Evolutionary conservation across 106 monocot genomes (phyloP).

Genomic region (Platanthera guangdongensis): DNA sequence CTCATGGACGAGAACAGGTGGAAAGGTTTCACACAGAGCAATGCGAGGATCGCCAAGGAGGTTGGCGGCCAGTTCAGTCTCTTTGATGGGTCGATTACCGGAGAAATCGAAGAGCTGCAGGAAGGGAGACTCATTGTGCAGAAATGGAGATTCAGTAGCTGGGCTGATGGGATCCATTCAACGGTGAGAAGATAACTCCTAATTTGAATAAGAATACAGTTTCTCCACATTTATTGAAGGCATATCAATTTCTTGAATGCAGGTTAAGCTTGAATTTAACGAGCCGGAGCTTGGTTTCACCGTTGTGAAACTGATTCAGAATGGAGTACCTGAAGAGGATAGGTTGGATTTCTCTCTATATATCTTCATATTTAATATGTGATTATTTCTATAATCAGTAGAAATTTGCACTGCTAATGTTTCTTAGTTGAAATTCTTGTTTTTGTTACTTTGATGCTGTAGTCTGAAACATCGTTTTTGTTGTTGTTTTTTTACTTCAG

Average conservation of each 20-base stretch:
- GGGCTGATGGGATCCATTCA: slow-evolving; percentile 73
- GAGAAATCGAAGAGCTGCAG: slow-evolving; percentile 68
- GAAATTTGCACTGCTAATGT: neutral
- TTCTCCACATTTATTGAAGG: neutral
- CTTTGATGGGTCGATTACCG: slow-evolving; percentile 82
- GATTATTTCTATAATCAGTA: neutral
- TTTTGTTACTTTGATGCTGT: neutral
- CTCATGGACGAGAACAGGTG: slow-evolving; percentile 97
- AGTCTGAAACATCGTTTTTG: neutral
- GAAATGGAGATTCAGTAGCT: slow-evolving; percentile 95
- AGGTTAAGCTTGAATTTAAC: slow-evolving; percentile 83
- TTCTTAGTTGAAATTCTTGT: neutral
- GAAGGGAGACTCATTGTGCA: slow-evolving; percentile 83
- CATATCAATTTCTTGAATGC: slow-evolving; percentile 5
- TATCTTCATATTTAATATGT: neutral
- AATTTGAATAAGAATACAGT: neutral
- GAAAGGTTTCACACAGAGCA: slow-evolving; percentile 99
- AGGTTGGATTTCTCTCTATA: slow-evolving; percentile 24
- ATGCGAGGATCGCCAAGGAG: slow-evolving; percentile 79
- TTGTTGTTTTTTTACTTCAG: slow-evolving; percentile 23
- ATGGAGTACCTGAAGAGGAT: slow-evolving; percentile 86
- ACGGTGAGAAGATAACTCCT: slow-evolving; percentile 29
- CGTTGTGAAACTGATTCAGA: slow-evolving; percentile 64
- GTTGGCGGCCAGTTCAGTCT: slow-evolving; percentile 80
- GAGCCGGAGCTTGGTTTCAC: slow-evolving; percentile 86